Base-by-base conservation (phyloP, 2,329 filamentous ascomycete genomes). In the Alternaria infectoria region DNA sequence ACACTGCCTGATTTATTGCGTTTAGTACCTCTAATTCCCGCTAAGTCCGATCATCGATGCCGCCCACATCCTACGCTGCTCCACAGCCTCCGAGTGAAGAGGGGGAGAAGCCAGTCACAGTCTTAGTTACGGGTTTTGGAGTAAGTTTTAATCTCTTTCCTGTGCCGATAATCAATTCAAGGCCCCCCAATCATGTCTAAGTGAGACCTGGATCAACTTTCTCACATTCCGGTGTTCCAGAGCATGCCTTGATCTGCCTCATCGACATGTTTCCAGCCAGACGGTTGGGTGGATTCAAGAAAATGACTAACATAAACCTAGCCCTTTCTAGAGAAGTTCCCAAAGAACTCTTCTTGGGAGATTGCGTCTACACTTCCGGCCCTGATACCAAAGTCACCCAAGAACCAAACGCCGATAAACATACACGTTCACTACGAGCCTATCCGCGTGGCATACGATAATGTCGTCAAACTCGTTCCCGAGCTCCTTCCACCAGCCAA, bases 41-140 rank as follows among this genome's bases (percentile, higher is more conserved):
- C 43, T 61, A 51, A 55, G 47, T 26, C 52, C 26, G 32, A 30
- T 47, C n/a, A 59, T 47, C 64, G 10, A 74, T 72, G 70, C 63
- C 69, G 17, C 47, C 62, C 15, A 59, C 57, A 57, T 51, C 67
- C 13, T 70, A 73, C 56, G 69, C 74, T 54, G 71, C 71, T 36
- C 66, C 70, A 59, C 77, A 79, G 58, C 77, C 77, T 59, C 73
- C 69, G 10, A 59, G 56, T 8, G 63, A 74, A 62, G 66, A 77
- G 50, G 62, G 59, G 8, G 74, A 79, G 63, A 67, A 76, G 15
- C 76, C 76, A 15, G 74, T 79, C 11, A 78, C 73, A 11, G 77
- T 80, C 17, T 66, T 80, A 17, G 76, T 79, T 40, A 80, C 77
- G 55, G 77, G 77, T 1, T 80, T 78, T 62, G 77, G 77, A 45